A percentile compares a stretch with the other conserved stretches of the same genome.
These are phyloP conservation scores for Colletotrichum incanum DNA, from an alignment of 2,329 filamentous ascomycete genomes.

Conservation along the genomic window DNA sequence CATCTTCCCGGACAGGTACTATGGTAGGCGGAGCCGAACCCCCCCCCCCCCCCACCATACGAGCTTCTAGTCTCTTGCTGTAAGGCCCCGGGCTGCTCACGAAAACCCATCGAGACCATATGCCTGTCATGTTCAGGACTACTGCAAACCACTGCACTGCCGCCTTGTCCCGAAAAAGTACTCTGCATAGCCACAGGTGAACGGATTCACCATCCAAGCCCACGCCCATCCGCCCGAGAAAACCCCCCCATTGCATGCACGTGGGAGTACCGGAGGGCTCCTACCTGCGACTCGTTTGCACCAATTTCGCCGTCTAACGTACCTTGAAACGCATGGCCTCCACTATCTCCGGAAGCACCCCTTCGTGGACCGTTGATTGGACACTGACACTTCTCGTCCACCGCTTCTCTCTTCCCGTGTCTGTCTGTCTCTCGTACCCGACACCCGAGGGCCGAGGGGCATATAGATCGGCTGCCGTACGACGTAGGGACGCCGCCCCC, in stretches of 20 bases:
- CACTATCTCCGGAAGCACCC: neutral
- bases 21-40: too few species aligned
- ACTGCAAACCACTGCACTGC: neutral
- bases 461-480: neutral
- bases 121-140: neutral
- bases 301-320: neutral
- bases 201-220: neutral
- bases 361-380: neutral
- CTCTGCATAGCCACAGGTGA: slow-evolving; percentile 18
- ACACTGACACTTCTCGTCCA: neutral
- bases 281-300: slow-evolving; percentile 1
- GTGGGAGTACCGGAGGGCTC: neutral
- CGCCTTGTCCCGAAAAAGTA: neutral
- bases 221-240: too few species aligned
- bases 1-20: too few species aligned
- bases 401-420: neutral
- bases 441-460: neutral
- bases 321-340: neutral
- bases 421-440: neutral
- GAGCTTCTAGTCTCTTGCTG: neutral
- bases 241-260: neutral
- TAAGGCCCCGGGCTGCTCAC: neutral
- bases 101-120: neutral
- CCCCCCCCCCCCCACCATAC: neutral
- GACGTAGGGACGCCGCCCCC: neutral